Percentiles rank a stretch among this genome's conserved stretches.
Conservation (phyloP, 768 basidiomycete species). For the Pleurotus tuber-regium region DNA sequence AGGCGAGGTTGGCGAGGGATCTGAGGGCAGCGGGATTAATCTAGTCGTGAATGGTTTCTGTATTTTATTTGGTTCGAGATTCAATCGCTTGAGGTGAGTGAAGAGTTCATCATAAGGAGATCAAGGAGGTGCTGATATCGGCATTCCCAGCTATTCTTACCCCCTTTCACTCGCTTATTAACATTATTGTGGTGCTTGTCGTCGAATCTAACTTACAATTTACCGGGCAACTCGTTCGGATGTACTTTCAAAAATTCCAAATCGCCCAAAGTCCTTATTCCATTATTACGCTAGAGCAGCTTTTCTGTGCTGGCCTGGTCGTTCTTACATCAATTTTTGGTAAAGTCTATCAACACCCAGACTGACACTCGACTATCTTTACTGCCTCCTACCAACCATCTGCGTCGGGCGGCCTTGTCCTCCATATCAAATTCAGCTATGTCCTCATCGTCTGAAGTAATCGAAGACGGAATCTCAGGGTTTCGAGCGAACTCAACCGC, state of each 20-base stretch:
- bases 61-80: not conserved
- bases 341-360: conserved; percentile 63
- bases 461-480: conserved; percentile 19
- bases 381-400: conserved; percentile 65
- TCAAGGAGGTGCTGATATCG: too few relatives aligned
- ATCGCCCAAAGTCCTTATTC: too few relatives aligned
- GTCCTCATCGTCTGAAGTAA: conserved; percentile 36
- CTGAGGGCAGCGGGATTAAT: conserved; percentile 55
- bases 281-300: too few relatives aligned
- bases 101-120: too few relatives aligned
- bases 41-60: conserved; percentile 25
- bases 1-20: conserved; percentile 46
- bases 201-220: conserved; percentile 1
- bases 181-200: too few relatives aligned
- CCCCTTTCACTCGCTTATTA: too few relatives aligned
- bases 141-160: too few relatives aligned
- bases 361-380: conserved; percentile 71
- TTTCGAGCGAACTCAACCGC: conserved; percentile 63
- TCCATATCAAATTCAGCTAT: conserved; percentile 52
- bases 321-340: conserved; percentile 26
- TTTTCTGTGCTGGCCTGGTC: too few relatives aligned
- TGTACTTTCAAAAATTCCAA: not conserved
- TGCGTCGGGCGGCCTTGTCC: conserved; percentile 41
- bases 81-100: too few relatives aligned
- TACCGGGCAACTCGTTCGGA: not conserved